Evolutionary conservation across 257 asterid genomes (phyloP), one percentile per base, ranked within the genome.

Genomic region (Ilex aquifolium): DNA sequence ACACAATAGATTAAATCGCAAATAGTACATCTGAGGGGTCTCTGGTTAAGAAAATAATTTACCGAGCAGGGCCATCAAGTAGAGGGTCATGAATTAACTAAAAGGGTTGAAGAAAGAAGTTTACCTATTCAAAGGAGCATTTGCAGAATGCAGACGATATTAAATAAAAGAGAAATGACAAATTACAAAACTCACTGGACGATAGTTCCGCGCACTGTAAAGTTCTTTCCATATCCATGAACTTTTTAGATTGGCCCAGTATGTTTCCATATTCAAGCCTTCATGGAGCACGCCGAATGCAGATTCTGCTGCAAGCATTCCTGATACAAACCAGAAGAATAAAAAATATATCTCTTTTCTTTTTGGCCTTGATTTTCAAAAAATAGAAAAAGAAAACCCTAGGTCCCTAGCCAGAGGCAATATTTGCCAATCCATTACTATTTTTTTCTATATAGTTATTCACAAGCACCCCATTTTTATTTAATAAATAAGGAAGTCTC

Each of bases 151-250:
- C 27, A n/a, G 39, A 21, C 5, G 13, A 36, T 36, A 44, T 10
- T 10, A 5, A 44, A 61, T 36, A 49, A 7, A 4, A 44, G 13
- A 5, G 11, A 10, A 44, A 31, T 31, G 27, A 57, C 16, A 13
- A 29, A 62, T 68, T 46, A 57, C 6, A 70, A 51, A 44, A 72
- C 96, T 92, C 72, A 92, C 99, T 21, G 97, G 99, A 36, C 99
- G 95, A 77, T 85, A 92, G 59, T 92, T 92, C 76, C 99, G 87
- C 64, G 97, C 99, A 48, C 56, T 29, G 69, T 89, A 64, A 72
- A 92, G 97, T 74, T 92, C 99, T 74, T 81, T 77, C 97, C 95
- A 92, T 74, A 92, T 74, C 97, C 98, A 92, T 17, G 98, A 92
- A 76, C 72, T 83, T 80, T 63, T 79, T 72, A 92, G 73, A 55